A percentile compares a stretch with the other conserved stretches of the same genome.
Conservation (phyloP, 139 green algal genomes). For the Klebsormidium nitens region DNA sequence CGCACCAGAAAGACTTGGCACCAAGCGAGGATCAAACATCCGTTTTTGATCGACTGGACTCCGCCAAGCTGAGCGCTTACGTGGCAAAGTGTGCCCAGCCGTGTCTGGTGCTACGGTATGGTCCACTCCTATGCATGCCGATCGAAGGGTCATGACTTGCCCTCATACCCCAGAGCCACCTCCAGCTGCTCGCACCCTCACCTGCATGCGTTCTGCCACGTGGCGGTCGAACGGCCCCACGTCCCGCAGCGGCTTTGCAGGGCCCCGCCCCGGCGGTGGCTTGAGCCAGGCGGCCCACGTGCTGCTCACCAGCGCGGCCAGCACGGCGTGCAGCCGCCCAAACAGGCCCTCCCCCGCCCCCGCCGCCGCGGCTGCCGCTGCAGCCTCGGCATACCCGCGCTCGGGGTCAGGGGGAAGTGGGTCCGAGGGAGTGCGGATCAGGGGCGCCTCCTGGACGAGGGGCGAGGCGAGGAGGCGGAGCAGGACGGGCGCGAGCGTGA, state of each 20-base stretch:
- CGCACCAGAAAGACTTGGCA: too few species aligned
- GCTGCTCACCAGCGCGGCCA: conserved; percentile 44
- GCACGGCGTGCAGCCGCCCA: conserved; percentile 45
- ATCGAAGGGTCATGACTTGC: too few species aligned
- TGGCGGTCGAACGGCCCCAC: conserved; percentile 18
- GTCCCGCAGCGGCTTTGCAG: conserved; percentile 13
- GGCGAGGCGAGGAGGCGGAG: conserved; percentile 16
- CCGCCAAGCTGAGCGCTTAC: too few species aligned
- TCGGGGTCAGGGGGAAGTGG: too few species aligned
- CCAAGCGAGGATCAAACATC: too few species aligned
- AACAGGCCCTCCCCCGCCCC: conserved; percentile 42
- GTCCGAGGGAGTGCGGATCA: background rate
- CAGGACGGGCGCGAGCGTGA: conserved; percentile 16
- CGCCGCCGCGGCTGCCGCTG: conserved; percentile 30
- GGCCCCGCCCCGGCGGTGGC: background rate
- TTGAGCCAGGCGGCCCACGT: conserved; percentile 51
- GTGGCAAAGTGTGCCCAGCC: too few species aligned
- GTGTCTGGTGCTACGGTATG: too few species aligned
- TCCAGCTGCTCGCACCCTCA: background rate
- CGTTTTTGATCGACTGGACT: too few species aligned
- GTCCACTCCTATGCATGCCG: too few species aligned
- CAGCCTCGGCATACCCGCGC: background rate
- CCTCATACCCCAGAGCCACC: background rate
- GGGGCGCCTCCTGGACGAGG: conserved; percentile 22
- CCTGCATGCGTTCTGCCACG: conserved; percentile 26